These are phyloP conservation scores for Colletotrichum eremochloae DNA, from an alignment of 2,329 filamentous ascomycete genomes.

Conservation along the genomic window DNA sequence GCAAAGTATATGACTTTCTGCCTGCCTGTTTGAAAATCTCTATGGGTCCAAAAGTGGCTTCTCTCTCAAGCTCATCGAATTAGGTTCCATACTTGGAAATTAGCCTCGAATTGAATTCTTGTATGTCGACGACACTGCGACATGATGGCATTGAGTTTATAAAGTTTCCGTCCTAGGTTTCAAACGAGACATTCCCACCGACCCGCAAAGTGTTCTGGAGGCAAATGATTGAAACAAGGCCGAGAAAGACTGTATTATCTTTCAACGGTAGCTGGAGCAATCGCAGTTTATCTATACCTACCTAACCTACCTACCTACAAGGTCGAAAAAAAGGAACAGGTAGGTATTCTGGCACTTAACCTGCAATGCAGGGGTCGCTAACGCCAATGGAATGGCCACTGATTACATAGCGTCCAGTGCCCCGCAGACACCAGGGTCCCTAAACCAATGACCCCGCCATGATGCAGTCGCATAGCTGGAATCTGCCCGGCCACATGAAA, in stretches of 20 bases:
- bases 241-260: no score
- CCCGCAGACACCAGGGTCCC: slow-evolving; percentile 19
- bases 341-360: not conserved
- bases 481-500: slow-evolving; percentile 34
- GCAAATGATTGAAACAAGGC: not conserved
- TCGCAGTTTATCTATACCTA: not conserved
- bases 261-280: not conserved
- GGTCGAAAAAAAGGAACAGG: no score
- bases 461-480: slow-evolving; percentile 29
- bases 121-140: not conserved
- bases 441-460: slow-evolving; percentile 36
- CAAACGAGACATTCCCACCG: not conserved
- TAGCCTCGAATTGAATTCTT: not conserved
- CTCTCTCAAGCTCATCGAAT: not conserved
- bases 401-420: not conserved
- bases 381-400: not conserved
- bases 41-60: not conserved
- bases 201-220: not conserved
- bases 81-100: not conserved
- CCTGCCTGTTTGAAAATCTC: not conserved
- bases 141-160: not conserved
- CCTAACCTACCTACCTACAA: no score
- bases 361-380: not conserved
- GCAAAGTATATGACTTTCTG: not conserved
- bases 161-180: not conserved